Evolutionary conservation across 108 stramenopile genomes (phyloP), one percentile per base, ranked within the genome.

Genomic region (Cyclotella atomus): DNA sequence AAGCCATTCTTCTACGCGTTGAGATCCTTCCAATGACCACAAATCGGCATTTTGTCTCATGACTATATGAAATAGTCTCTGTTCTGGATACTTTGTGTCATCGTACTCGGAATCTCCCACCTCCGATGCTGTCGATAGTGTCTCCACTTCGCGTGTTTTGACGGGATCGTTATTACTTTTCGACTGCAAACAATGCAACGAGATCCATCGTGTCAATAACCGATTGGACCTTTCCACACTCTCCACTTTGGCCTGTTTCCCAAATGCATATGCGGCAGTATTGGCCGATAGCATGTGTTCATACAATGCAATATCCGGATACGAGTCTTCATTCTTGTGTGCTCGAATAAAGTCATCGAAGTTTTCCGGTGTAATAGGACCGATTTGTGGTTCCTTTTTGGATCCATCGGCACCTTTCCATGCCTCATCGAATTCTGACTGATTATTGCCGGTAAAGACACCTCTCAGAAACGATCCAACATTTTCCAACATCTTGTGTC

Each of bases 201-300:
- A 73, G 28, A 81, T 81, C 79, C 79, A 81, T 34, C 71, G 66
- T 27, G 53, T 64, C 2, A 81, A 66, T 7, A 81, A 30, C 28
- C 71, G 50, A 69, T 81, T 81, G 41, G 79, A 73, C 20, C 67
- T 36, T 32, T 63, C 57, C 3, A 53, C 54, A 16, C 72, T 43
- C 34, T 68, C 59, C 6, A 27, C n/a, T 24, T 68, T 73, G 15
- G 50, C 68, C 6, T 69, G 29, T 1, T 16, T 54, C 12, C 79
- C 72, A 16, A 81, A 73, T 46, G 59, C 56, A 50, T 64, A 81
- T 25, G 79, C 54, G 12, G 72, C 41, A 29, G 61, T 67, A 70
- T 73, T 69, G 17, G 72, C 72, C 29, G 68, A 56, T 3, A 81
- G 41, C 50, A 81, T 9, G 8, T 65, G 71, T 43, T 73, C 79